Conservation (phyloP, 2,329 filamentous ascomycete genomes). For the Diaporthe humulicola region DNA sequence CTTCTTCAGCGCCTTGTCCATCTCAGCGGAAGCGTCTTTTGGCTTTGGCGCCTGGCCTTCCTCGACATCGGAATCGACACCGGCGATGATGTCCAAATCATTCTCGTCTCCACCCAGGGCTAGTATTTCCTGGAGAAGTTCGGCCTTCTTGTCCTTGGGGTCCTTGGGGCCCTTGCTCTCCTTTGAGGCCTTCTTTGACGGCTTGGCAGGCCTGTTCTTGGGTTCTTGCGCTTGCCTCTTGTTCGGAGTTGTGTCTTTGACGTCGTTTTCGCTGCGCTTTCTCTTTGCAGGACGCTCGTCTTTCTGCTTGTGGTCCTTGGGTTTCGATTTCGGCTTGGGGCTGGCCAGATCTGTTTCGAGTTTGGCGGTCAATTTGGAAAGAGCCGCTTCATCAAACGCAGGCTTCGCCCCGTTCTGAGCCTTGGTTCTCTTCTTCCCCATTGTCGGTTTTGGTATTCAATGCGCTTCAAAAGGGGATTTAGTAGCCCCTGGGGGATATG, state of each 20-base stretch:
- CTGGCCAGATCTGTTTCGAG: slow-evolving; percentile 66
- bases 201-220: slow-evolving; percentile 46
- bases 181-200: slow-evolving; percentile 36
- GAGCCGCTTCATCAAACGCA: slow-evolving; percentile 63
- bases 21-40: slow-evolving; percentile 37
- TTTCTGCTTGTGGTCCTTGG: slow-evolving; percentile 11
- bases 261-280: slow-evolving; percentile 51
- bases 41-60: slow-evolving; percentile 50
- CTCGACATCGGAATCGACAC: slow-evolving; percentile 65
- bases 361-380: slow-evolving; percentile 67
- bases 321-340: slow-evolving; percentile 48
- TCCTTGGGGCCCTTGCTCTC: slow-evolving; percentile 42
- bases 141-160: slow-evolving; percentile 41
- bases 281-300: slow-evolving; percentile 48
- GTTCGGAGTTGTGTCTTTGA: slow-evolving; percentile 47
- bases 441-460: slow-evolving; percentile 28
- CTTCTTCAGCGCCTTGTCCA: slow-evolving; percentile 54
- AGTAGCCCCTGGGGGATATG: background rate
- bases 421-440: slow-evolving; percentile 53
- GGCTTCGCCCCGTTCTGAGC: slow-evolving; percentile 46
- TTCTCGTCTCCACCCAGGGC: slow-evolving; percentile 75
- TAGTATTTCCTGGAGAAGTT: slow-evolving; percentile 72
- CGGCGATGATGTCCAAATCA: slow-evolving; percentile 72
- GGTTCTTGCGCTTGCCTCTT: slow-evolving; percentile 47
- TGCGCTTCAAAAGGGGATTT: background rate